Evolutionary conservation across 345 rosid genomes (phyloP), one percentile per base, ranked within the genome.

Genomic region (Sonneratia caseolaris): DNA sequence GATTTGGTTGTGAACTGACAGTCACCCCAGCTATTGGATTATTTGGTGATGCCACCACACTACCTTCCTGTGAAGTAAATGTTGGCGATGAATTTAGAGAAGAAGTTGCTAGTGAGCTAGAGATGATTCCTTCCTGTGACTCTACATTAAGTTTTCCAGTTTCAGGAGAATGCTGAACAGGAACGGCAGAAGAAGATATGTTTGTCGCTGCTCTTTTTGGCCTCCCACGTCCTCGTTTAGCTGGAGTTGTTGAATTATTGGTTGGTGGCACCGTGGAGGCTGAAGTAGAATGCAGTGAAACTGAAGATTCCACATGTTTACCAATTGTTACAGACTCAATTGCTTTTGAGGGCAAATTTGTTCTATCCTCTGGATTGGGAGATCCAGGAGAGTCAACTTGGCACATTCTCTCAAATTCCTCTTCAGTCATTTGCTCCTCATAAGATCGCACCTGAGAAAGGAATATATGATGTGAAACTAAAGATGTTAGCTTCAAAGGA

Each of bases 191-290:
- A 8, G 83, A 87, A 79, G 88, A 71, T 77, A 76, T 88, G 68
- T 85, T 90, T 11, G 79, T 56, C 55, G 76, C 51, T 68, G 66
- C 87, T 82, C 93, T 85, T 78, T 88, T 86, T 38, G 98, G 98
- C 79, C 98, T 89, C 72, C 98, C 98, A 80, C 98, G 93, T 27
- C 98, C 97, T 70, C 98, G 82, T 81, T 89, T 93, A 53, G 89
- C 77, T 73, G 98, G 95, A 64, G 88, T 88, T 51, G 88, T 89
- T 71, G 77, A 85, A 74, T 93, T 90, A 62, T 81, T 82, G 76
- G 57, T 78, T 76, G 77, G 81, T 71, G 71, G 79, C 70, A 77
- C 76, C 69, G 67, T 57, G 40, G 74, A 66, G 1, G 75, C 70
- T 18, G 73, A 42, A 68, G 79, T 78, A 16, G 76, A 78, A 13